Base-by-base conservation (phyloP, 2,329 filamentous ascomycete genomes). In the Colletotrichum limetticola region DNA sequence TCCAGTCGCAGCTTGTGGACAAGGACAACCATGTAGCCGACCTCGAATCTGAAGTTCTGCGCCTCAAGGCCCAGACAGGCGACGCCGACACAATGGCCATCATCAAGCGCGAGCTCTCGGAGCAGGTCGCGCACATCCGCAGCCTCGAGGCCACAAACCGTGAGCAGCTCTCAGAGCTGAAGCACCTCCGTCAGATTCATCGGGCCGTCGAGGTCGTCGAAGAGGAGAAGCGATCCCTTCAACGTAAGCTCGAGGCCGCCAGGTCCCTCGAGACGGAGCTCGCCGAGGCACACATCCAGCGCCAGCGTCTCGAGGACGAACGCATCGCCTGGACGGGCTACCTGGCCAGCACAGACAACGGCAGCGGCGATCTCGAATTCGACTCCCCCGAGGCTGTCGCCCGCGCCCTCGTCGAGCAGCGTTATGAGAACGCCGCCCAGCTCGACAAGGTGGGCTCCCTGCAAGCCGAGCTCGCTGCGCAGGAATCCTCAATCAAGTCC, bases 131-230 rank as follows among this genome's bases (percentile, higher is more conserved):
- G n/a, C 95, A 98, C 79, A 97, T 98, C 75, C 92, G 94, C 72
- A 92, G 90, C 35, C 86, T 99, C 3, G 97, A 99, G 80, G 88
- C 90, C 1, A 90, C 91, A 46, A 98, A 95, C 75, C 89, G 94
- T 28, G 94, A 97, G 62, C 94, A 98, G 79, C 86, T 91, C 16
- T 83, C 88, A 0, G 96, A 99, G 80, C 84, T 99, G 46, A 94
- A 93, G 77, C 93, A 95, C 76, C 88, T 97, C 49, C 92, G 95
- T 16, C 93, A 95, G 76, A 85, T 93, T 4, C 92, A 95, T 80
- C 96, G 94, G 83, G 94, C 94, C n/a, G 92, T 98, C 1, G 94
- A 98, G 79, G 90, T 99, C 2, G 93, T 98, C 0, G 95, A 99
- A 80, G 97, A 99, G 81, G 95, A 99, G 85, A 98, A 98, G 86